phyloP scores from a whole-genome alignment of 495 filamentous ascomycete species.

The Annulohypoxylon bovei region DNA sequence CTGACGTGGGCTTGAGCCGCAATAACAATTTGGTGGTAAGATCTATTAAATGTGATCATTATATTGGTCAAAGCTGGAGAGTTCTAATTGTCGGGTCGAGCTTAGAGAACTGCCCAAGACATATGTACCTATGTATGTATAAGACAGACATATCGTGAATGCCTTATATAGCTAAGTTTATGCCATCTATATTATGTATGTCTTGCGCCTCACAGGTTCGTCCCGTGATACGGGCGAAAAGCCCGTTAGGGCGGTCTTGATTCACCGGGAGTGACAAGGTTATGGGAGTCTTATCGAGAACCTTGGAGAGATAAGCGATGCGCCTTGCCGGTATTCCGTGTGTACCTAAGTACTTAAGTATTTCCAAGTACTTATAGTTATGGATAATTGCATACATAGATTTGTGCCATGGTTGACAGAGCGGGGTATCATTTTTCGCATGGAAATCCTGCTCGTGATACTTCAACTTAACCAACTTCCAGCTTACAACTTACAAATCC shows the following conservation, averaged over 20 bases:
- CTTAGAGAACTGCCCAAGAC: not conserved
- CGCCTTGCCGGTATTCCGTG: constrained; percentile 24
- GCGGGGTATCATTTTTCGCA: not conserved
- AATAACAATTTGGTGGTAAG: not conserved
- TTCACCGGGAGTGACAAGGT: not conserved
- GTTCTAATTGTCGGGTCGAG: constrained; percentile 15
- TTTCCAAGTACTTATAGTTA: not conserved
- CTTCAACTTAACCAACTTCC: not conserved
- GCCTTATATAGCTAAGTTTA: not conserved
- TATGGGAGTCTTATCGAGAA: constrained; percentile 8
- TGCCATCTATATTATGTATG: constrained; percentile 16
- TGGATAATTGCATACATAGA: constrained; percentile 17
- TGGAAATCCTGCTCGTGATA: not conserved
- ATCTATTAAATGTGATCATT: not conserved
- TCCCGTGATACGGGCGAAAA: constrained; percentile 15
- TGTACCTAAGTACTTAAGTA: constrained; percentile 6
- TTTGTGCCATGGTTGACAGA: not conserved
- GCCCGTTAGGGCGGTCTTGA: not conserved
- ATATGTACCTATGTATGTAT: too few relatives aligned
- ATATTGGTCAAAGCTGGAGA: constrained; percentile 11
- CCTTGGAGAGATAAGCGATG: not conserved
- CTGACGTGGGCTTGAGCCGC: constrained; percentile 21
- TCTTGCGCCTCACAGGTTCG: constrained; percentile 30
- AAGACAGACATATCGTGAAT: not conserved
- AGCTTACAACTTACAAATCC: too few relatives aligned